phyloP scores from a whole-genome alignment of 768 basidiomycete species.

The Candolleomyces aberdarensis region DNA sequence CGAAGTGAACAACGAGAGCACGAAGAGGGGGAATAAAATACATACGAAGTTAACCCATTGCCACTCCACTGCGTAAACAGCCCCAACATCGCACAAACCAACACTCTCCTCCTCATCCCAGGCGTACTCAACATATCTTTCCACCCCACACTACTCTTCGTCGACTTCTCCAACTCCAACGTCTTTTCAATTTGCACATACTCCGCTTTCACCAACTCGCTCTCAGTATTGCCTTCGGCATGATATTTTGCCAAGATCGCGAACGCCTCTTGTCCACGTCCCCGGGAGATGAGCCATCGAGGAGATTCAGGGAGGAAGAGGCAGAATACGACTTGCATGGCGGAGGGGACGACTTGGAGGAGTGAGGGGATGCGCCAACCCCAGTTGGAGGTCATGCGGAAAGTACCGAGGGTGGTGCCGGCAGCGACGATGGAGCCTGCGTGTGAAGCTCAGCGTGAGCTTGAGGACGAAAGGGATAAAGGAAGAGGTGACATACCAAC shows the following conservation, averaged over 20 bases:
- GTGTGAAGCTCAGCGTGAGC: not conserved
- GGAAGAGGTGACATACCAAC: constrained; percentile 31
- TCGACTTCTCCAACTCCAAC: constrained; percentile 49
- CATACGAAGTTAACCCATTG: constrained; percentile 55
- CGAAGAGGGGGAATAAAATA: not conserved
- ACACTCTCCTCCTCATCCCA: constrained; percentile 51
- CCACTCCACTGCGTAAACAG: constrained; percentile 64
- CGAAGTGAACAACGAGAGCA: not conserved
- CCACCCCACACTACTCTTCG: constrained; percentile 41
- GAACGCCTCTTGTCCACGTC: constrained; percentile 46
- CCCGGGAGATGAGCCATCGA: constrained; percentile 59
- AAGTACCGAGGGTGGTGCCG: constrained; percentile 61
- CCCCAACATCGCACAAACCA: constrained; percentile 48
- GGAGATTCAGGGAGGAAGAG: constrained; percentile 63
- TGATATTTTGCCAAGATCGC: constrained; percentile 54
- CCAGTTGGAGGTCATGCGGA: constrained; percentile 54
- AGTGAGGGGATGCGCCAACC: constrained; percentile 71
- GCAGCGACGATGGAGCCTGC: constrained; percentile 57
- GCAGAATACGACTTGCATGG: constrained; percentile 53
- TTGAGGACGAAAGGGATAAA: not conserved
- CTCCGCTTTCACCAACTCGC: constrained; percentile 57
- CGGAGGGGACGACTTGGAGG: constrained; percentile 52
- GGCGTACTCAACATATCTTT: constrained; percentile 39
- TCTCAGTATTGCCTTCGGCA: constrained; percentile 52
- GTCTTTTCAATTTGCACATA: constrained; percentile 55